phyloP scores from a whole-genome alignment of 345 rosid species.

The Ceriops zippeliana region DNA sequence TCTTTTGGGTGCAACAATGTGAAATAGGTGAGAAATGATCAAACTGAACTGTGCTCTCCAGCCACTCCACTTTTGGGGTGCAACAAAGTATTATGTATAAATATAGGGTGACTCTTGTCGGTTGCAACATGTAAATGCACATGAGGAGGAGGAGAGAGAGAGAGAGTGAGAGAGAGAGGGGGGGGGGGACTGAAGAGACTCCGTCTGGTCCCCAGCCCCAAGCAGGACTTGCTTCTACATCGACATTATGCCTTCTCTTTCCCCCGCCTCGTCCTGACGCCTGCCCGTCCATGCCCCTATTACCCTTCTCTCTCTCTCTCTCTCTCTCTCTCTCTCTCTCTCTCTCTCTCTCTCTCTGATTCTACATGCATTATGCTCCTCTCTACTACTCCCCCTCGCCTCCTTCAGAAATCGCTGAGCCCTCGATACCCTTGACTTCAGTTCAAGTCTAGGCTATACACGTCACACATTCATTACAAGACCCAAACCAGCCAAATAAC shows the following conservation, averaged over 20 bases:
- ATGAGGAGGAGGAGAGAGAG: background rate
- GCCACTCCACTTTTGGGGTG: conserved; percentile 48
- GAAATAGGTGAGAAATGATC: conserved; percentile 19
- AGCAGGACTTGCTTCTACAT: background rate
- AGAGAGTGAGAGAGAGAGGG: conserved; percentile 10
- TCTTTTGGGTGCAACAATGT: conserved; percentile 41
- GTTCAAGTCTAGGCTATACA: too few relatives aligned
- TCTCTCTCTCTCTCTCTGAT: too few relatives aligned
- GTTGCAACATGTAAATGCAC: conserved; percentile 15
- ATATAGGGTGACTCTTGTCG: conserved; percentile 39
- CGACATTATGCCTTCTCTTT: conserved; percentile 31
- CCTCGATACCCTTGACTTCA: too few relatives aligned
- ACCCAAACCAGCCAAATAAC: too few relatives aligned
- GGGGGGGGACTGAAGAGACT: background rate
- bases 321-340: too few relatives aligned
- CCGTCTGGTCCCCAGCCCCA: background rate
- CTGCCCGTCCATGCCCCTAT: background rate
- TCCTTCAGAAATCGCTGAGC: too few relatives aligned
- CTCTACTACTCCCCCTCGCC: too few relatives aligned
- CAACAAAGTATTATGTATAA: conserved; percentile 41
- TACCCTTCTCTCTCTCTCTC: too few relatives aligned
- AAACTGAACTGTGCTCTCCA: conserved; percentile 16
- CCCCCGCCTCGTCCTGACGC: conserved; percentile 28
- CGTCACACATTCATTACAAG: too few relatives aligned
- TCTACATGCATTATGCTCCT: too few relatives aligned